A percentile compares a stretch with the other conserved stretches of the same genome.
These are phyloP conservation scores for Backusella westeae DNA, from an alignment of 192 early-diverging fungal genomes.

Conservation along the genomic window DNA sequence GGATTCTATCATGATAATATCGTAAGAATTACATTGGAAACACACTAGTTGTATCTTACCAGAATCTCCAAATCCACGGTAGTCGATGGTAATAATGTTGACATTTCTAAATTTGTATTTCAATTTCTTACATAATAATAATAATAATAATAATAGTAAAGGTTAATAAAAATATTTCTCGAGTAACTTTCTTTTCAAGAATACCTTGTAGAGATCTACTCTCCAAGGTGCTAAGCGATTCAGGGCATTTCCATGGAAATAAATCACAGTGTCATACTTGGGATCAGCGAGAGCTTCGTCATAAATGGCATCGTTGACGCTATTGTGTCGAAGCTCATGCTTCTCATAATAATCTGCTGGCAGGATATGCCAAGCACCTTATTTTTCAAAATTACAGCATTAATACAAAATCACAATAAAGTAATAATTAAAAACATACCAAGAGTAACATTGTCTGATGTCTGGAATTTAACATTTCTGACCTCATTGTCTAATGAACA, in stretches of 20 bases:
- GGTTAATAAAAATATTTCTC: no score
- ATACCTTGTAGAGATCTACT: slow-evolving; percentile 34
- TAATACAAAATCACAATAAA: neutral
- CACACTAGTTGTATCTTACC: neutral
- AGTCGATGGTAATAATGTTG: slow-evolving; percentile 37
- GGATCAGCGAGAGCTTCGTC: slow-evolving; percentile 24
- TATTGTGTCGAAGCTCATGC: slow-evolving; percentile 15
- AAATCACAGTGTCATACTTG: slow-evolving; percentile 35
- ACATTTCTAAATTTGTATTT: slow-evolving; percentile 17
- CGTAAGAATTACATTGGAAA: neutral
- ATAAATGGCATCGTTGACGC: slow-evolving; percentile 5
- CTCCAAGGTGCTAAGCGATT: slow-evolving; percentile 37
- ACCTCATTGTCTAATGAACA: slow-evolving; percentile 28
- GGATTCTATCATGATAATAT: slow-evolving; percentile 12
- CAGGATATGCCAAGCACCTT: slow-evolving; percentile 39
- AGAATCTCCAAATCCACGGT: slow-evolving; percentile 44
- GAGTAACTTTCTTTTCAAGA: no score
- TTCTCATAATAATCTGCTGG: slow-evolving; percentile 29
- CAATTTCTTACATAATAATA: slow-evolving; percentile 8
- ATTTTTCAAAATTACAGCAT: neutral
- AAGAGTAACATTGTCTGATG: slow-evolving; percentile 29
- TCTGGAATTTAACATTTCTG: slow-evolving; percentile 29
- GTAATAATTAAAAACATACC: slow-evolving; percentile 13
- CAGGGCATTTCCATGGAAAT: slow-evolving; percentile 44
- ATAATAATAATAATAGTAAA: no score